These are phyloP conservation scores for Dioszegia aurantiaca DNA, from an alignment of 768 basidiomycete genomes.

Conservation along the genomic window DNA sequence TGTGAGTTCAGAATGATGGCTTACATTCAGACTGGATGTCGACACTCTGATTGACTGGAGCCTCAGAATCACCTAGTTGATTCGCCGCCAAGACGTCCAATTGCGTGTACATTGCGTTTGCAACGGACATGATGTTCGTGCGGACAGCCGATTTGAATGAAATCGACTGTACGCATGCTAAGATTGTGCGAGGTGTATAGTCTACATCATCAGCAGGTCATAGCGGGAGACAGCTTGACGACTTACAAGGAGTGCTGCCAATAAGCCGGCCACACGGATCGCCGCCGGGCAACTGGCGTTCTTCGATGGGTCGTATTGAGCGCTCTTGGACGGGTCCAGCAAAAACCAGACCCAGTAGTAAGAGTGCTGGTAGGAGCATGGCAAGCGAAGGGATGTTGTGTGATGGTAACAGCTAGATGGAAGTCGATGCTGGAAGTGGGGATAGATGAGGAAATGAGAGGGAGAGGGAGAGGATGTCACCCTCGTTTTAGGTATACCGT, in stretches of 20 bases:
- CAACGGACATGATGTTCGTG: constrained; percentile 21
- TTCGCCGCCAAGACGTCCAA: constrained; percentile 21
- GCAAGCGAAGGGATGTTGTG: neutral
- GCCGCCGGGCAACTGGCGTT: constrained; percentile 2
- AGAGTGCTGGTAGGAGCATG: neutral
- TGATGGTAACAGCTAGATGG: neutral
- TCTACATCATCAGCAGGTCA: constrained; percentile 3
- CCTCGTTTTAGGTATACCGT: too few relatives aligned
- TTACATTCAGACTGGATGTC: constrained; percentile 17
- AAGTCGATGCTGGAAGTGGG: too few relatives aligned
- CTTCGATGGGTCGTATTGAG: neutral
- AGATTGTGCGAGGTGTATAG: constrained; percentile 9
- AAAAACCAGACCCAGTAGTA: neutral
- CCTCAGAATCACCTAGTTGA: constrained; percentile 20
- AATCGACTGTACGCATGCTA: constrained; percentile 19
- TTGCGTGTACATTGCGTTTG: constrained; percentile 17
- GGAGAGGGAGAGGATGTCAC: too few relatives aligned
- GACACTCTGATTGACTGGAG: constrained; percentile 16
- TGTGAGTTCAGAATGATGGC: neutral
- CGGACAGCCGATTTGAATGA: constrained; percentile 18
- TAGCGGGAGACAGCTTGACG: neutral
- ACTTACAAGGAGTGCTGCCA: constrained; percentile 4
- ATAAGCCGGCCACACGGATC: constrained; percentile 11
- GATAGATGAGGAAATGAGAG: too few relatives aligned
- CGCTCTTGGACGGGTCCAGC: constrained; percentile 5